Evolutionary conservation across 192 early-diverging fungal genomes (phyloP), one percentile per base, ranked within the genome.

Genomic region (Linnemannia elongata): DNA sequence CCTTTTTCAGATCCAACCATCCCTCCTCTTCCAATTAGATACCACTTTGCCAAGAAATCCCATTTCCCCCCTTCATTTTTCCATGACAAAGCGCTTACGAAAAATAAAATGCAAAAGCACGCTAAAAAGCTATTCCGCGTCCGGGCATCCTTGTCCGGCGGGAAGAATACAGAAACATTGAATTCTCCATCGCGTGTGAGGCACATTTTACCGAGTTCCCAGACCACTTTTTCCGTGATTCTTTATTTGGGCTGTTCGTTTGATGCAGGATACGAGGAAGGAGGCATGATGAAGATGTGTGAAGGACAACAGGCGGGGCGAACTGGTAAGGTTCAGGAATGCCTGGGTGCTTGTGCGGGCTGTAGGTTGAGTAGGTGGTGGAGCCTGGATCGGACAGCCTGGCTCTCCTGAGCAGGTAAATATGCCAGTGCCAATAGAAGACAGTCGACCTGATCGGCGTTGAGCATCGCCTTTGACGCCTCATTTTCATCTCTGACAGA

Each of bases 371-470:
- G 60, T 6, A 66, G 2, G 30, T 12, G 30, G 60, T 66, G n/a
- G 60, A 86, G n/a, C 45, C 83, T 71, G 20, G 78, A 54, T 47
- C 44, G 6, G 20, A 86, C 75, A 10, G 83, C 83, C 10, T 74
- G 75, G 22, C 54, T 74, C 52, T 86, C 83, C 35, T 86, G 83
- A 18, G 41, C 20, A 42, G 83, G 83, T 5, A 86, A 35, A 42
- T 54, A 74, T 0, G 8, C 24, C 27, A 86, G 15, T 1, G 78
- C 78, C 6, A 86, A 57, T 33, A 15, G 10, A 7, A 86, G 41
- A 55, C 78, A 80, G 15, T 66, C 70, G 6, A 72, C 30, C 20
- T 80, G 83, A 12, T 80, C 74, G 0, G 55, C 6, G 22, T 74
- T 72, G 17, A 86, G 20, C 69, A 85, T 44, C 30, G 33, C 60